phyloP scores from a whole-genome alignment of 129 eudicot species.

The Artemisia argyi region DNA sequence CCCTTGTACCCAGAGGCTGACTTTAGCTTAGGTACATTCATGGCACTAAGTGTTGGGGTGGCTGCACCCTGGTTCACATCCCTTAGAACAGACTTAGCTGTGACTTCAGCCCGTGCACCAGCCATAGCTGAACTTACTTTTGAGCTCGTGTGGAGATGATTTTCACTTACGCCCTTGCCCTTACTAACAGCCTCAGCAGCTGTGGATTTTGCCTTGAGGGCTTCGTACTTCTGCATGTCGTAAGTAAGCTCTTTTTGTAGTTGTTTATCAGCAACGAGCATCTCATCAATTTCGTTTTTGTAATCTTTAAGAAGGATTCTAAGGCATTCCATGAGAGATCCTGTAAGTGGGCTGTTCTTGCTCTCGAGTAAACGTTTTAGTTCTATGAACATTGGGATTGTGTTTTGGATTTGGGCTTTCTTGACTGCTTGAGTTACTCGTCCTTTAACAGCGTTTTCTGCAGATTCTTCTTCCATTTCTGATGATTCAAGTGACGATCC shows the following conservation, averaged over 20 bases:
- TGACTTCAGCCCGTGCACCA: slow-evolving; percentile 63
- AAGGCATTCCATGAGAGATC: slow-evolving; percentile 96
- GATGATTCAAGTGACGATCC: slow-evolving; percentile 61
- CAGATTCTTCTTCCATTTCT: slow-evolving; percentile 69
- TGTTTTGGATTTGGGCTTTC: slow-evolving; percentile 82
- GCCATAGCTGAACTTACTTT: slow-evolving; percentile 77
- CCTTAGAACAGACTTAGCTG: slow-evolving; percentile 71
- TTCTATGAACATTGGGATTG: slow-evolving; percentile 95
- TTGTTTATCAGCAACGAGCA: slow-evolving; percentile 87
- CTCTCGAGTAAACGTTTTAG: slow-evolving; percentile 75
- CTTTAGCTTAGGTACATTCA: slow-evolving; percentile 76
- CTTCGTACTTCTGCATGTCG: slow-evolving; percentile 83
- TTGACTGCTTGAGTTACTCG: slow-evolving; percentile 86
- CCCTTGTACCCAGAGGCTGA: slow-evolving; percentile 35
- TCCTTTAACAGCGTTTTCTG: slow-evolving; percentile 60
- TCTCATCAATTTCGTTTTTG: slow-evolving; percentile 93
- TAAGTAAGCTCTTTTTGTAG: slow-evolving; percentile 83
- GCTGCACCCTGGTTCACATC: slow-evolving; percentile 42
- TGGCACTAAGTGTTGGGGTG: slow-evolving; percentile 65
- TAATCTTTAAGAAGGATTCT: slow-evolving; percentile 85
- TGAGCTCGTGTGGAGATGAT: slow-evolving; percentile 31
- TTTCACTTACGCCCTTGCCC: slow-evolving; percentile 37
- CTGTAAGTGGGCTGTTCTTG: slow-evolving; percentile 90
- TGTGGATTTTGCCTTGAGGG: slow-evolving; percentile 55
- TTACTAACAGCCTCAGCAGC: slow-evolving; percentile 61